Base-by-base conservation (phyloP, 805 yeast genomes). In the Candida pseudofarinosa region DNA sequence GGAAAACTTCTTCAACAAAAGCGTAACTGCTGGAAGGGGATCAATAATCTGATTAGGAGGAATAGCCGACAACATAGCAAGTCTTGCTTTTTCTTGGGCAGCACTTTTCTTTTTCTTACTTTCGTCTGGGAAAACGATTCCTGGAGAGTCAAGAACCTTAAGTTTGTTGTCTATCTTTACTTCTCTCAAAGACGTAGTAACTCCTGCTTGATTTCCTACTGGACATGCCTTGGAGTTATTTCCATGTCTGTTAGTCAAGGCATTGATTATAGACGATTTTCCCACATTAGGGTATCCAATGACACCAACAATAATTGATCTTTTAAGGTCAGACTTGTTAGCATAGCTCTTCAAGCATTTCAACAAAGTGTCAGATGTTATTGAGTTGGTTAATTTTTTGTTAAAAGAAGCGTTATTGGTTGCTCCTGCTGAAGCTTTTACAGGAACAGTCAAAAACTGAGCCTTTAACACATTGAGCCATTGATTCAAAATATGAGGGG, bases 121-220 rank as follows among this genome's bases (percentile, higher is more conserved):
- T 47, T 69, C 77, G 51, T 79, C 84, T 39, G 98, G 98, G 80
- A 93, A 91, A 33, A 93, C 97, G 48, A 91, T 93, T 60, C 99
- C 99, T 40, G 99, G 99, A 42, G 97, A 88, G 65, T 91, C 99
- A 58, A 91, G 74, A 50, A 91, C 76, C 64, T 85, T 88, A 54
- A 91, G 76, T 63, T 89, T 89, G 59, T 82, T 85, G 64, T 91
- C 99, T 47, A 91, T 77, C 68, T 91, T 93, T 45, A 91, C 89
- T 63, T 89, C 95, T 67, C 97, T 80, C 62, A 93, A 70, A 3
- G 91, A 73, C 1, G 97, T 90, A 23, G 99, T 91, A 37, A 93
- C 93, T 61, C 99, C 99, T 2, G 99, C 97, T 68, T 86, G 93
- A 59, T 95, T 95, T 39, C 99, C 99, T 26, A 86, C 95, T 13